Evolutionary conservation across 805 yeast genomes (phyloP).

Genomic region (Wickerhamiella allomyrinae): DNA sequence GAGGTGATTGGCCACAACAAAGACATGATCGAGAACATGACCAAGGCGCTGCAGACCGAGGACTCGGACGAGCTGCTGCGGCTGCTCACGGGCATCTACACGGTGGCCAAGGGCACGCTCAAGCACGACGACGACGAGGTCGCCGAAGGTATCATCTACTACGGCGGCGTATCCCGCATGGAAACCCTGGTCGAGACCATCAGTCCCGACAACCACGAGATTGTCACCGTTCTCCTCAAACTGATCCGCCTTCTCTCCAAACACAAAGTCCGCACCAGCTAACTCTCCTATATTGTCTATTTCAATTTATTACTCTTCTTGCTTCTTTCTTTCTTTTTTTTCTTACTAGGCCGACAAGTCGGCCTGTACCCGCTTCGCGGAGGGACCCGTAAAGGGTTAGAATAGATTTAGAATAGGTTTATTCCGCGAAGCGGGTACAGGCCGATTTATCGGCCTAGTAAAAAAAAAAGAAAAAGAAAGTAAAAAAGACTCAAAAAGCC

Average conservation of each 20-base stretch:
- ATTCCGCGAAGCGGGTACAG: too few species aligned
- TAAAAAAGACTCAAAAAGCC: too few species aligned
- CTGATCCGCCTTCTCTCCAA: conserved; percentile 3
- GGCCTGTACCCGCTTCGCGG: too few species aligned
- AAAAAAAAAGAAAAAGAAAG: too few species aligned
- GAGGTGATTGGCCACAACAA: conserved; percentile 18
- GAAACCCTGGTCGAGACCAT: conserved; percentile 13
- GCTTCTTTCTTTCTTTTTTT: too few species aligned
- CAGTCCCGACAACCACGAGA: conserved; percentile 8
- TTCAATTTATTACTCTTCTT: too few species aligned
- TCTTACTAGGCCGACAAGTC: too few species aligned
- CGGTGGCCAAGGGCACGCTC: conserved; percentile 12
- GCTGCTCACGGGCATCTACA: conserved; percentile 18
- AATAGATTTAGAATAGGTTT: too few species aligned
- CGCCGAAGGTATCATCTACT: conserved; percentile 15
- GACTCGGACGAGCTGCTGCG: conserved; percentile 20
- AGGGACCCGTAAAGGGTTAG: too few species aligned
- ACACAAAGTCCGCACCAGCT: background rate
- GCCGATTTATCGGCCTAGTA: too few species aligned
- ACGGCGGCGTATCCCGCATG: conserved; percentile 14
- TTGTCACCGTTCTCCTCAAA: conserved; percentile 8
- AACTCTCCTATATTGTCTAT: background rate
- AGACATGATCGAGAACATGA: conserved; percentile 17
- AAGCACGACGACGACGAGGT: conserved; percentile 16
- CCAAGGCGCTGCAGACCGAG: conserved; percentile 14